Evolutionary conservation across 2,329 filamentous ascomycete species (phyloP), one percentile per base, ranked within the genome.

Genomic region (Botryotinia globosa): DNA sequence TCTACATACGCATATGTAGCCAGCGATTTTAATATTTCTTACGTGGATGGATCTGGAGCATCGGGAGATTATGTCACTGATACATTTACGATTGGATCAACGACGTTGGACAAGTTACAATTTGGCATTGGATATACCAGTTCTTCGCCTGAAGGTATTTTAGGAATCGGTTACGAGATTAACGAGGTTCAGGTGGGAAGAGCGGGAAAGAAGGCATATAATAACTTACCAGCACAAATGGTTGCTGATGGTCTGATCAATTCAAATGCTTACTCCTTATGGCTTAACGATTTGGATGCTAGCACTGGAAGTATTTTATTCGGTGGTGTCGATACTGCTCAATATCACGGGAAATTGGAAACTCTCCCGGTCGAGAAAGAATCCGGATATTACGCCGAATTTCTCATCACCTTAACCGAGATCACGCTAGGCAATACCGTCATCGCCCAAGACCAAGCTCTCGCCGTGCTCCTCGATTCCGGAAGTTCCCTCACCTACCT

Each of bases 11-110:
- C 86, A 48, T 94, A 90, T 79, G 82, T 97, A 71, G 90, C 89
- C 75, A 90, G 88, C 79, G 85, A 89, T 74, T 97, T 98, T 84
- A 94, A 95, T 83, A 97, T 97, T 75, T 90, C 90, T 1, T 97
- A 97, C 77, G 91, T 92, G 58, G 94, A 97, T 82, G 92, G 92
- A 63, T 92, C 92, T 0, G 89, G 90, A 8, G 92, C 94, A 0
- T 81, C 83, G 1, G 94, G 94, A 48, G 92, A 96, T 81, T 97
- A 97, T 80, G 92, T 89, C 3, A 90, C 87, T 7, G 94, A 98
- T 79, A 91, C 86, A 0, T 83, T 97, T 73, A 83, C 82, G 7
- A 84, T 94, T 70, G 89, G 87, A 20, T 83, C 83, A 34, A 81
- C 85, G 44, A 85, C 81, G 1, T 77, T 94, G 45, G 75, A 84